phyloP scores from a whole-genome alignment of 257 asterid genomes.

The Knoxia roxburghii region DNA sequence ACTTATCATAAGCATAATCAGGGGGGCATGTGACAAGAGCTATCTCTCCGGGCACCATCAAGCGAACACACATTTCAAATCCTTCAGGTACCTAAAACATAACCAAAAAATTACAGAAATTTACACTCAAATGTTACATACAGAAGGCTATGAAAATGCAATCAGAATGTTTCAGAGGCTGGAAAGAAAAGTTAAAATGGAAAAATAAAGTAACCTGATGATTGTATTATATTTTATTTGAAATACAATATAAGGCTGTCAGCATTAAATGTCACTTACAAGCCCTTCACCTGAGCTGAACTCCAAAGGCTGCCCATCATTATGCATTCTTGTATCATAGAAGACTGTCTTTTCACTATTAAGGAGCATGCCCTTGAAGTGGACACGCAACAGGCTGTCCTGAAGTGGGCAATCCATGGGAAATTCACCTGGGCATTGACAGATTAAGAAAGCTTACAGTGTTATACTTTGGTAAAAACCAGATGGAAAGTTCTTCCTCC shows the following conservation, averaged over 20 bases:
- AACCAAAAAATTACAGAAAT: not conserved
- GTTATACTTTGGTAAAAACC: slow-evolving; percentile 6
- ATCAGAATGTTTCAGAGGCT: not conserved
- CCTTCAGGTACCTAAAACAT: slow-evolving; percentile 86
- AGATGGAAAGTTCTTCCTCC: not conserved
- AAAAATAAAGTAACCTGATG: not conserved
- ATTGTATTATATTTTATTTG: not conserved
- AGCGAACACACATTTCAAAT: slow-evolving; percentile 91
- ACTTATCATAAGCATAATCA: slow-evolving; percentile 97
- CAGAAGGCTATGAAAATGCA: not conserved
- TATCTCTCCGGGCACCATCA: slow-evolving; percentile 95
- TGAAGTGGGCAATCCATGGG: slow-evolving; percentile 99
- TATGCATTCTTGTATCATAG: slow-evolving; percentile 70
- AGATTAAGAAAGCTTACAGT: slow-evolving; percentile 17
- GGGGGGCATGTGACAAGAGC: slow-evolving; percentile 90
- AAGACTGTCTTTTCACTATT: slow-evolving; percentile 72
- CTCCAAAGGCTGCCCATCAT: slow-evolving; percentile 74
- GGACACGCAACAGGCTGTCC: slow-evolving; percentile 81
- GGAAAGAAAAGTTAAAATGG: not conserved
- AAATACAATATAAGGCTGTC: slow-evolving; percentile 1
- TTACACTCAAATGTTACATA: not conserved
- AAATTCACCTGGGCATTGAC: slow-evolving; percentile 72
- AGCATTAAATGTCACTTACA: slow-evolving; percentile 46
- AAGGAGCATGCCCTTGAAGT: slow-evolving; percentile 87
- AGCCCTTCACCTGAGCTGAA: slow-evolving; percentile 99